Evolutionary conservation across 176 grass and related monocot genomes (phyloP), one percentile per base, ranked within the genome.

Genomic region (Lolium multiflorum): DNA sequence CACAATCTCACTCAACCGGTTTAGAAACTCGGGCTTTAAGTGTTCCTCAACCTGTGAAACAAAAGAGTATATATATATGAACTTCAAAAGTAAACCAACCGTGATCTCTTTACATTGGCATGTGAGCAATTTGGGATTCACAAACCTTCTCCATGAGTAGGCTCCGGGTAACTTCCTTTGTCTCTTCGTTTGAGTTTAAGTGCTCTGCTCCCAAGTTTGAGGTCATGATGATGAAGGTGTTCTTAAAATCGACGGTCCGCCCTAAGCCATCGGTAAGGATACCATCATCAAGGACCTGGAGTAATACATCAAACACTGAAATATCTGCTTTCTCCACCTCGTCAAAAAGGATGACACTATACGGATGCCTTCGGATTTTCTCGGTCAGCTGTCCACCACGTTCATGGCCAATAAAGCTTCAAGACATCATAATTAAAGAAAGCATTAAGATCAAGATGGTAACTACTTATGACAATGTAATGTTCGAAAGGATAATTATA

Each of bases 141-240:
- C 59, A 62, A 5, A 62, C 59, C 59, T 25, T 62, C 22, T 25
- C 11, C 59, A 62, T 62, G 59, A 62, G 3, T 21, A 25, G 22
- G 59, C 59, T 62, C 59, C 4, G 59, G 4, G 22, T 22, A 25
- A 25, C 22, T 62, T 62, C 22, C 24, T 62, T 62, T 4, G 7
- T n/a, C 55, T 24, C 1, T 4, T 62, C 3, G 59, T 26, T 62
- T 62, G 59, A 62, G 25, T 11, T 25, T 12, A 62, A 62, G 59
- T 62, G 2, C 22, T 62, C 59, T 62, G 59, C 59, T 62, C 59
- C 59, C 3, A 62, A 25, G 22, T 62, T 62, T 25, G 59, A 62
- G 22, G 59, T 62, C 59, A 62, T 62, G 59, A 62, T 62, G 59
- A 62, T 62, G 10, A 62, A 62, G 7, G 59, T 62, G 59, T 62